A percentile compares a stretch with the other conserved stretches of the same genome.
phyloP scores from a whole-genome alignment of 2,329 filamentous ascomycete species.

The Ceratocystis destructans region DNA sequence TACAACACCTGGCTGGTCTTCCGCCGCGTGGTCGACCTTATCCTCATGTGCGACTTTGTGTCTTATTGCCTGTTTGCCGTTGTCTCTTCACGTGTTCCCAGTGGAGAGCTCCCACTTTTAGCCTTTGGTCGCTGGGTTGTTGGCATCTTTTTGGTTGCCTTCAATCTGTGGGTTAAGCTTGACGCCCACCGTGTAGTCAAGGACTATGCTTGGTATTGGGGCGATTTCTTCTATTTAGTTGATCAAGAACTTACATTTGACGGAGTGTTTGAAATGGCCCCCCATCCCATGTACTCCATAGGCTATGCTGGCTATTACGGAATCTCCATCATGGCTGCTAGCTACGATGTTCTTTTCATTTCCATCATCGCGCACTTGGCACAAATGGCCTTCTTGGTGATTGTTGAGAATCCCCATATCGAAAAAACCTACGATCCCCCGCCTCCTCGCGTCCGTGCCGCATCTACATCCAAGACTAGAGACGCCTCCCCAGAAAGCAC shows the following conservation, averaged over 20 bases:
- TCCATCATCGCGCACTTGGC: conserved; percentile 88
- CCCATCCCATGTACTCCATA: conserved; percentile 97
- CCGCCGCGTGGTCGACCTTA: conserved; percentile 85
- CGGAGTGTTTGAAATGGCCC: conserved; percentile 97
- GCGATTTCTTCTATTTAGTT: conserved; percentile 97
- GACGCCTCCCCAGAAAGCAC: conserved; percentile 9
- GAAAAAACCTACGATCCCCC: conserved; percentile 95
- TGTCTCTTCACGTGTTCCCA: conserved; percentile 65
- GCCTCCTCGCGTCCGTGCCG: conserved; percentile 49
- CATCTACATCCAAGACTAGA: conserved; percentile 24
- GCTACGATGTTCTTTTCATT: conserved; percentile 94
- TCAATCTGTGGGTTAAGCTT: conserved; percentile 97
- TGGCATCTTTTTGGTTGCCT: conserved; percentile 67
- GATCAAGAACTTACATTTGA: conserved; percentile 97
- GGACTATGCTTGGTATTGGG: conserved; percentile 99
- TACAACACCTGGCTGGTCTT: conserved; percentile 99
- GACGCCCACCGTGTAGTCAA: conserved; percentile 97
- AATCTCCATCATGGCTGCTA: conserved; percentile 94
- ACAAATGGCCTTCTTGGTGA: conserved; percentile 81
- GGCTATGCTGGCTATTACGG: conserved; percentile 97
- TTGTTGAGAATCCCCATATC: conserved; percentile 95
- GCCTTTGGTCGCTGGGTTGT: conserved; percentile 62
- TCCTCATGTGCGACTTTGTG: conserved; percentile 96
- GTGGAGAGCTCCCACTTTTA: conserved; percentile 55
- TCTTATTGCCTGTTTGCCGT: conserved; percentile 95